Evolutionary conservation across 2,329 filamentous ascomycete species (phyloP).

Genomic region (Colletotrichum karsti): DNA sequence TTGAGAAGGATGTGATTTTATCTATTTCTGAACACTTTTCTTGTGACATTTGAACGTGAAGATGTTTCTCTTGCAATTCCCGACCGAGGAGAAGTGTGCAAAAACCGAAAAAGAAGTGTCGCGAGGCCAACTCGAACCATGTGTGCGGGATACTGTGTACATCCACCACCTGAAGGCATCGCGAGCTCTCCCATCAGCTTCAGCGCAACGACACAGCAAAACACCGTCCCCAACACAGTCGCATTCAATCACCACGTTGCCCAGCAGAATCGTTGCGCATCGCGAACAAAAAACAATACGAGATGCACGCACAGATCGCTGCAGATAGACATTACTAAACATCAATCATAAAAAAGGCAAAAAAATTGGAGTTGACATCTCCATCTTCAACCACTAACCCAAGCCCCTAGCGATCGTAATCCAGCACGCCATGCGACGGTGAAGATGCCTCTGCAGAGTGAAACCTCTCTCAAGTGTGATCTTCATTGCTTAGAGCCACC

Average conservation of each 20-base stretch:
- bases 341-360: too few relatives aligned
- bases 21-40: not conserved
- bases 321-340: too few relatives aligned
- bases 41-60: not conserved
- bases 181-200: not conserved
- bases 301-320: too few relatives aligned
- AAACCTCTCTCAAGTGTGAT: constrained; percentile 75
- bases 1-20: constrained; percentile 5
- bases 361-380: constrained; percentile 56
- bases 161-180: not conserved
- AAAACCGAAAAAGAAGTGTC: not conserved
- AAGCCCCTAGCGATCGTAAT: constrained; percentile 71
- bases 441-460: constrained; percentile 78
- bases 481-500: constrained; percentile 73
- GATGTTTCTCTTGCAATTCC: not conserved
- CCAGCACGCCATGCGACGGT: constrained; percentile 76
- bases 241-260: not conserved
- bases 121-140: constrained; percentile 6
- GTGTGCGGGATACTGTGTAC: constrained; percentile 3
- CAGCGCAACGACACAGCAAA: not conserved
- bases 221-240: not conserved
- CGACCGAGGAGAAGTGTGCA: not conserved
- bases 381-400: constrained; percentile 64
- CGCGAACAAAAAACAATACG: too few relatives aligned
- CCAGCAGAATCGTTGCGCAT: too few relatives aligned